Percentiles rank a stretch among this genome's conserved stretches.
phyloP scores from a whole-genome alignment of 768 basidiomycete species.

The Tylopilus felleus region DNA sequence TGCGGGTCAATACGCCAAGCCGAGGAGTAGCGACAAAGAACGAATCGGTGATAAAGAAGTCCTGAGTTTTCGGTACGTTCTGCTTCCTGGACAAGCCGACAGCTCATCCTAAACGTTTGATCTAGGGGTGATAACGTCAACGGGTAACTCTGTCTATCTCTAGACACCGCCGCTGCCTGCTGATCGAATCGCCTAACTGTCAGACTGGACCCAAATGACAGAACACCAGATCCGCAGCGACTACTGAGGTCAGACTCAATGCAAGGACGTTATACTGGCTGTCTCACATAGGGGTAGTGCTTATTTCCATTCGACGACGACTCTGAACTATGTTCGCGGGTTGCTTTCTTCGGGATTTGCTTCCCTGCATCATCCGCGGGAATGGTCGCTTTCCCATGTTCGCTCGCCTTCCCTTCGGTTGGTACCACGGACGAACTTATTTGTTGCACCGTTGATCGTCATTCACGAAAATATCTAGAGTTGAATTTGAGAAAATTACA shows the following conservation, averaged over 20 bases:
- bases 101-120: background rate
- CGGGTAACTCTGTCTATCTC: conserved; percentile 47
- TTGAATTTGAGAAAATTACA: conserved; percentile 83
- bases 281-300: conserved; percentile 49
- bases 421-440: conserved; percentile 16
- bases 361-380: conserved; percentile 83
- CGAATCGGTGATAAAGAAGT: conserved; percentile 73
- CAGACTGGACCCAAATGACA: conserved; percentile 66
- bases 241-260: conserved; percentile 56
- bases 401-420: conserved; percentile 74
- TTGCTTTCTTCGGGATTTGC: conserved; percentile 92
- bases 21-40: conserved; percentile 81
- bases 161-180: background rate
- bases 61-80: conserved; percentile 77
- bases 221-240: conserved; percentile 87
- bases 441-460: conserved; percentile 14
- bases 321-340: conserved; percentile 87
- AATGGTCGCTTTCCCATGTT: conserved; percentile 92
- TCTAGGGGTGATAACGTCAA: conserved; percentile 94
- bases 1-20: conserved; percentile 96
- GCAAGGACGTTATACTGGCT: background rate
- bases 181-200: background rate
- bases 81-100: background rate
- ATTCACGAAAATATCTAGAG: conserved; percentile 36
- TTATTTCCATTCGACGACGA: conserved; percentile 94